A percentile compares a stretch with the other conserved stretches of the same genome.
Evolutionary conservation across 768 basidiomycete species (phyloP).

Genomic region (Collybia sordida): DNA sequence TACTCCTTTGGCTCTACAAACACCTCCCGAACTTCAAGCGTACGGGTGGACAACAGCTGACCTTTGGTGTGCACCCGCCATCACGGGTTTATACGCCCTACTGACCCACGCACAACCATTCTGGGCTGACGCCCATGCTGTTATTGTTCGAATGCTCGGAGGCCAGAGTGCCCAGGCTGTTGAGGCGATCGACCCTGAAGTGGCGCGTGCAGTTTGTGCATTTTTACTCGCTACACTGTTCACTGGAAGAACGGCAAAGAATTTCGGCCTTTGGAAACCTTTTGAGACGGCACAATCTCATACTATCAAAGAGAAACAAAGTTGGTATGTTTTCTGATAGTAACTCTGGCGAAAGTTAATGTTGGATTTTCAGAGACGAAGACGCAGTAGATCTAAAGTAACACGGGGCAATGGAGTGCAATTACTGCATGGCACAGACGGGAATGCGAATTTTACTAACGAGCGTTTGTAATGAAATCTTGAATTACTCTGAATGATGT

Average conservation of each 20-base stretch:
- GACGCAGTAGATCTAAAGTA: background rate
- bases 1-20: conserved; percentile 62
- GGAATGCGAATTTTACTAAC: no score
- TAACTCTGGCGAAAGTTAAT: background rate
- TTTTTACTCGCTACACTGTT: conserved; percentile 64
- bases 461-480: no score
- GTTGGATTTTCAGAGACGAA: background rate
- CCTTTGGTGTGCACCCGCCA: conserved; percentile 80
- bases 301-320: background rate
- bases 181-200: conserved; percentile 57
- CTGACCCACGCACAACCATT: conserved; percentile 88
- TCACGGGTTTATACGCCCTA: conserved; percentile 77
- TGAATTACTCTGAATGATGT: no score
- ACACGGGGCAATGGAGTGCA: background rate
- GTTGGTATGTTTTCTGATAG: conserved; percentile 6
- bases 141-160: conserved; percentile 49
- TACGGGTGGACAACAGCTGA: conserved; percentile 88
- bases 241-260: conserved; percentile 60
- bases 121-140: conserved; percentile 61
- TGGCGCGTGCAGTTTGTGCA: conserved; percentile 73
- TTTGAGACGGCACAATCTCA: conserved; percentile 12
- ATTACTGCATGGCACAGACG: background rate
- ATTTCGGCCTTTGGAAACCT: conserved; percentile 42
- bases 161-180: conserved; percentile 29
- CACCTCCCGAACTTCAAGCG: conserved; percentile 76